Conservation (phyloP, 441 rosid species). For the Iberis amara region DNA sequence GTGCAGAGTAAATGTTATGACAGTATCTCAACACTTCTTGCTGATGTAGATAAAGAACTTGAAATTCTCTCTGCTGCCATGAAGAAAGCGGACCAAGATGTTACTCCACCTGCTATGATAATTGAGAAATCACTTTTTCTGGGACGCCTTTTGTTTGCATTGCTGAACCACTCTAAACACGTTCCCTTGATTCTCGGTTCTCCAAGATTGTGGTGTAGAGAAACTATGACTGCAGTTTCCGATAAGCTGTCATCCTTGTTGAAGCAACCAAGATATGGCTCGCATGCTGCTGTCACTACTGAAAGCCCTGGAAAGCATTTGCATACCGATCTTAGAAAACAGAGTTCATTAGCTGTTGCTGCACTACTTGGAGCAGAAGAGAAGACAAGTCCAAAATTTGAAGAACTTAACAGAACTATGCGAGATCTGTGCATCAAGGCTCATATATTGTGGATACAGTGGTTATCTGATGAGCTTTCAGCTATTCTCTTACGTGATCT, state of each 20-base stretch:
- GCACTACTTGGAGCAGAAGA: slow-evolving; percentile 87
- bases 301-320: slow-evolving; percentile 53
- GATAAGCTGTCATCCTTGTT: slow-evolving; percentile 63
- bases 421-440: slow-evolving; percentile 82
- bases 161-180: slow-evolving; percentile 75
- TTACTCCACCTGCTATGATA: slow-evolving; percentile 47
- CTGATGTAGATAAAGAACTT: slow-evolving; percentile 60
- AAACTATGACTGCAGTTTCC: slow-evolving; percentile 47
- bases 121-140: slow-evolving; percentile 86
- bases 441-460: slow-evolving; percentile 82
- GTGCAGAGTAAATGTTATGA: slow-evolving; percentile 79
- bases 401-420: slow-evolving; percentile 52
- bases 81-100: slow-evolving; percentile 39
- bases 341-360: slow-evolving; percentile 67
- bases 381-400: slow-evolving; percentile 67
- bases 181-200: slow-evolving; percentile 83
- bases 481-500: slow-evolving; percentile 64
- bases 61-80: slow-evolving; percentile 50
- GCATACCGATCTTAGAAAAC: slow-evolving; percentile 51
- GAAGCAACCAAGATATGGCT: slow-evolving; percentile 51
- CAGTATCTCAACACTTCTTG: slow-evolving; percentile 60
- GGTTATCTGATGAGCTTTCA: slow-evolving; percentile 84
- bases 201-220: slow-evolving; percentile 91
- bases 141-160: slow-evolving; percentile 88
- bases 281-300: slow-evolving; percentile 36